A percentile compares a stretch with the other conserved stretches of the same genome.
Conservation (phyloP, 495 filamentous ascomycete genomes). For the Chaetomium cochliodes region DNA sequence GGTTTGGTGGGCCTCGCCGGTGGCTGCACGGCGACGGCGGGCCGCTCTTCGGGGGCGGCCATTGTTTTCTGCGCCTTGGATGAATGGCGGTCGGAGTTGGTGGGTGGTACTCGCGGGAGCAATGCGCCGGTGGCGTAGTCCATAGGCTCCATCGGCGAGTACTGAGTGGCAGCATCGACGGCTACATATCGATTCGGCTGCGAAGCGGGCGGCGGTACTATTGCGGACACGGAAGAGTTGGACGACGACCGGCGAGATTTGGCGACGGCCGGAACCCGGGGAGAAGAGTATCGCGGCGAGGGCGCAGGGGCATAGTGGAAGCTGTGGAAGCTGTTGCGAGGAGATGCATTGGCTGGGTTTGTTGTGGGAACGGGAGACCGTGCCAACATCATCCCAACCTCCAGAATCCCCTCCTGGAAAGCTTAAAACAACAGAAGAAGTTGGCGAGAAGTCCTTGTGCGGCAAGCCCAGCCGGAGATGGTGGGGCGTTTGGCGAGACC, state of each 20-base stretch:
- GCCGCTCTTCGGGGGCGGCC: slow-evolving; percentile 28
- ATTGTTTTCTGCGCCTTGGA: slow-evolving; percentile 29
- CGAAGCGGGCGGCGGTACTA: slow-evolving; percentile 30
- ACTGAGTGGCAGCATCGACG: slow-evolving; percentile 58
- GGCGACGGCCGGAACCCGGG: slow-evolving; percentile 43
- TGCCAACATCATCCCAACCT: slow-evolving; percentile 50
- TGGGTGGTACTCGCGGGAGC: slow-evolving; percentile 32
- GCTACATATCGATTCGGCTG: slow-evolving; percentile 48
- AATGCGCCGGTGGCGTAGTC: slow-evolving; percentile 38
- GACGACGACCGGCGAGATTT: slow-evolving; percentile 47
- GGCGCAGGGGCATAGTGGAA: slow-evolving; percentile 49
- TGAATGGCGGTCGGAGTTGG: slow-evolving; percentile 27
- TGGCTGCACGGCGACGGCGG: slow-evolving; percentile 23
- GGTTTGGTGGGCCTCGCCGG: slow-evolving; percentile 19
- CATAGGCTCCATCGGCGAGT: slow-evolving; percentile 54
- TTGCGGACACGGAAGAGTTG: slow-evolving; percentile 37
- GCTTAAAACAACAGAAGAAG: slow-evolving; percentile 25
- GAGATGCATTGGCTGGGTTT: slow-evolving; percentile 46
- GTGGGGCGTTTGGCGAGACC: slow-evolving; percentile 23
- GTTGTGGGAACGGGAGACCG: slow-evolving; percentile 46
- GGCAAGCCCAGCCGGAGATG: slow-evolving; percentile 20
- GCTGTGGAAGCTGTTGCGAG: slow-evolving; percentile 36
- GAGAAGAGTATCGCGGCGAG: slow-evolving; percentile 46
- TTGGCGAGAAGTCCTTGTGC: slow-evolving; percentile 20
- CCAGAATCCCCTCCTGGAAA: slow-evolving; percentile 29